These are phyloP conservation scores for Mycena galopus DNA, from an alignment of 768 basidiomycete genomes.

Conservation along the genomic window DNA sequence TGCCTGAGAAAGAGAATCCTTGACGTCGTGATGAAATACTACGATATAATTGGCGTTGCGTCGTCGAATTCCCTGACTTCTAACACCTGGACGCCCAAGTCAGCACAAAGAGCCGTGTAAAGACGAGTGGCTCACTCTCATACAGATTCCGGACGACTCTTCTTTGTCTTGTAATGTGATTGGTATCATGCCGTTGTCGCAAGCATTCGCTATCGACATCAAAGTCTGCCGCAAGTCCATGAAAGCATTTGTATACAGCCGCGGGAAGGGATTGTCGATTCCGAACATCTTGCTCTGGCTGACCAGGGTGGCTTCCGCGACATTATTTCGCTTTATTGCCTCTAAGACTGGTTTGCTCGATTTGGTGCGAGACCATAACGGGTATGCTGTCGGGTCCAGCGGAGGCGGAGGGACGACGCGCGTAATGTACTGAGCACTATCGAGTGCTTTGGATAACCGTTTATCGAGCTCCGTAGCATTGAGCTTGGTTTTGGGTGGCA, in stretches of 20 bases:
- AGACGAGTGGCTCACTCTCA: conserved; percentile 20
- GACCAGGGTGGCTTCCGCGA: conserved; percentile 19
- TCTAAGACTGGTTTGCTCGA: conserved; percentile 13
- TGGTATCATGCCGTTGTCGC: conserved; percentile 8
- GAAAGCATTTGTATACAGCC: conserved; percentile 22
- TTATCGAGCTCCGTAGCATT: conserved; percentile 30
- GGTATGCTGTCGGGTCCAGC: conserved; percentile 14
- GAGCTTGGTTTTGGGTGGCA: conserved; percentile 33
- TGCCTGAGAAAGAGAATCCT: conserved; percentile 14
- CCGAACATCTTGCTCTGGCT: background rate
- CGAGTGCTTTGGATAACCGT: conserved; percentile 29
- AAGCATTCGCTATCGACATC: conserved; percentile 20
- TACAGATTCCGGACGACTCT: conserved; percentile 18
- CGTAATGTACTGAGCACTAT: conserved; percentile 27
- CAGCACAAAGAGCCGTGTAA: background rate
- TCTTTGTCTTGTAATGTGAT: conserved; percentile 15
- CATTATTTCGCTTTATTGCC: conserved; percentile 13
- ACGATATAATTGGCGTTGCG: conserved; percentile 18
- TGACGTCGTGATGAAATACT: conserved; percentile 6
- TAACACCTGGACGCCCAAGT: background rate
- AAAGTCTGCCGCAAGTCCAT: conserved; percentile 29
- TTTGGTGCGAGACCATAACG: conserved; percentile 13
- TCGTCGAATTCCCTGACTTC: conserved; percentile 28
- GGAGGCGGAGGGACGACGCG: conserved; percentile 25
- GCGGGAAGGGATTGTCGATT: conserved; percentile 13